These are phyloP conservation scores for Aspergillus saccharolyticus DNA, from an alignment of 495 filamentous ascomycete species.

Conservation along the genomic window DNA sequence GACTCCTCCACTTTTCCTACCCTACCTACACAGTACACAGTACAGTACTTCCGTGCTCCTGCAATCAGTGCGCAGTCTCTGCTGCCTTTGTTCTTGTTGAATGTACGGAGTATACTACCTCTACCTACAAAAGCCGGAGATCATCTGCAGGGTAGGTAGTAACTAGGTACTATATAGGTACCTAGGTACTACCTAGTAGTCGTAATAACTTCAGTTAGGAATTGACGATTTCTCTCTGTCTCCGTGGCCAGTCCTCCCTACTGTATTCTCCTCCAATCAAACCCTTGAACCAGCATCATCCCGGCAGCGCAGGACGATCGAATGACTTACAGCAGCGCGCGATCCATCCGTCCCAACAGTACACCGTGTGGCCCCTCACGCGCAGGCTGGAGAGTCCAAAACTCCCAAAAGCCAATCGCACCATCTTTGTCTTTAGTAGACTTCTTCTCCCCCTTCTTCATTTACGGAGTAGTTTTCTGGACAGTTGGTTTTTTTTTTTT, in stretches of 20 bases:
- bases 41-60: neutral
- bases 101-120: too few relatives aligned
- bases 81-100: too few relatives aligned
- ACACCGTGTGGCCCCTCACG: constrained; percentile 7
- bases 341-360: constrained; percentile 19
- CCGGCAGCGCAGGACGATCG: constrained; percentile 23
- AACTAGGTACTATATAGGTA: too few relatives aligned
- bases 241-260: neutral
- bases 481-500: too few relatives aligned
- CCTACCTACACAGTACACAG: too few relatives aligned
- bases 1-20: neutral
- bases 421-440: constrained; percentile 13
- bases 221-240: constrained; percentile 1
- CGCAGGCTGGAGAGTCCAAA: neutral
- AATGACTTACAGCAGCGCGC: constrained; percentile 26
- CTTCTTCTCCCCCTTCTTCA: constrained; percentile 6
- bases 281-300: constrained; percentile 18
- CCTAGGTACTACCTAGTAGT: too few relatives aligned
- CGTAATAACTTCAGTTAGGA: too few relatives aligned
- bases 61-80: neutral
- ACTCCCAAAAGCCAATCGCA: neutral
- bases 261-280: constrained; percentile 11
- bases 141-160: neutral
- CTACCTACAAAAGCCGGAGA: too few relatives aligned
- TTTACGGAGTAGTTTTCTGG: neutral